Conservation (phyloP, 305 asterid genomes). For the Petunia hybrid region DNA sequence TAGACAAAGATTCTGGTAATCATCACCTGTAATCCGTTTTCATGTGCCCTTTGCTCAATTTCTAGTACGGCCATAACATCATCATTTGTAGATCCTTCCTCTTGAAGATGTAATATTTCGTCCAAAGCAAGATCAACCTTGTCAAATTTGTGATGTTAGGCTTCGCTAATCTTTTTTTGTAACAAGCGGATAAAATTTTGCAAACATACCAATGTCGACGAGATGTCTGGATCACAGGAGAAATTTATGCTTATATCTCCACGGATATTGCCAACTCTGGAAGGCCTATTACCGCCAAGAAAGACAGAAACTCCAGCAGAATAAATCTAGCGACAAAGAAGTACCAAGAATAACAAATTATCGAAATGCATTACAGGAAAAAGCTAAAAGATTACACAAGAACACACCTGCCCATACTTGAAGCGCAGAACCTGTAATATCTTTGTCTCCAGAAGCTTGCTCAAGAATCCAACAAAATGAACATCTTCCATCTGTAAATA, state of each 20-base stretch:
- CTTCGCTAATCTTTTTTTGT: conserved; percentile 33
- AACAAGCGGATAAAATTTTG: conserved; percentile 19
- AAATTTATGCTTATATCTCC: conserved; percentile 92
- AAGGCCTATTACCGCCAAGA: conserved; percentile 95
- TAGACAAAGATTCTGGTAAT: conserved; percentile 10
- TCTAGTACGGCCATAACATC: conserved; percentile 82
- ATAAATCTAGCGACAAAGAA: conserved; percentile 66
- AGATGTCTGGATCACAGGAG: conserved; percentile 93
- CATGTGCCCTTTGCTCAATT: conserved; percentile 95
- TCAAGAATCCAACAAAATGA: conserved; percentile 82
- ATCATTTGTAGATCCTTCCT: conserved; percentile 78
- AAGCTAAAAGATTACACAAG: conserved; percentile 16
- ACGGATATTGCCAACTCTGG: conserved; percentile 80
- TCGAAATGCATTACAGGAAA: conserved; percentile 19
- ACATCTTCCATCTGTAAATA: conserved; percentile 80
- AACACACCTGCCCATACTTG: conserved; percentile 83
- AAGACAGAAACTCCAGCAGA: conserved; percentile 92
- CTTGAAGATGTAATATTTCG: conserved; percentile 85
- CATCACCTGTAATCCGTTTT: conserved; percentile 88
- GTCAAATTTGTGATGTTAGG: conserved; percentile 41
- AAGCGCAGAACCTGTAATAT: conserved; percentile 92
- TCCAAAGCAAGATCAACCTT: conserved; percentile 90
- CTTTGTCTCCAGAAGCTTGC: conserved; percentile 97
- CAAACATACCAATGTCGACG: conserved; percentile 71
- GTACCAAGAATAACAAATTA: conserved; percentile 40